These are phyloP conservation scores for Hypomyces rosellus DNA, from an alignment of 2,329 filamentous ascomycete species.

Conservation along the genomic window DNA sequence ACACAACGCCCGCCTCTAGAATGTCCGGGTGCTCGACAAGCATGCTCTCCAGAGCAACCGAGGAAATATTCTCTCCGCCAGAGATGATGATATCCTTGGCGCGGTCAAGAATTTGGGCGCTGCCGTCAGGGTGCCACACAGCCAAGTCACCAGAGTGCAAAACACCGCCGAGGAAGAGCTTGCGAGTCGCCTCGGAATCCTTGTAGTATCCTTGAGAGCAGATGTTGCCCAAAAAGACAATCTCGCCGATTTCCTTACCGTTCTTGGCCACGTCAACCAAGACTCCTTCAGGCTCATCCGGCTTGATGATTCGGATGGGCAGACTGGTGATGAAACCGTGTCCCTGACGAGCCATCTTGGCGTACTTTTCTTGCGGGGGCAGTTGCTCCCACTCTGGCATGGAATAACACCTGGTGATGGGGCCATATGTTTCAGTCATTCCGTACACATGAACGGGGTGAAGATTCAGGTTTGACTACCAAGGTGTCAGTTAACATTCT, in stretches of 20 bases:
- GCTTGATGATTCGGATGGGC: conserved; percentile 75
- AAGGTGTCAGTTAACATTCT: background rate
- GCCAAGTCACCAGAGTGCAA: conserved; percentile 88
- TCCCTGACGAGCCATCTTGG: conserved; percentile 87
- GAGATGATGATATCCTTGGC: conserved; percentile 99
- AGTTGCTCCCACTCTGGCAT: conserved; percentile 79
- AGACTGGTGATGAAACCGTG: conserved; percentile 83
- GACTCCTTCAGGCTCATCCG: conserved; percentile 59
- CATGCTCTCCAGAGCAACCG: conserved; percentile 85
- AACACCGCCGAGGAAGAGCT: conserved; percentile 81
- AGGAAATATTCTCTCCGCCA: conserved; percentile 95
- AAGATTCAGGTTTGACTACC: conserved; percentile 60
- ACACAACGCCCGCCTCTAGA: conserved; percentile 86
- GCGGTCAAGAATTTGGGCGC: conserved; percentile 85
- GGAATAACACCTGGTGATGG: conserved; percentile 88
- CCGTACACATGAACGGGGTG: conserved; percentile 92
- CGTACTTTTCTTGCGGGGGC: conserved; percentile 69
- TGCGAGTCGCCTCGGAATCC: conserved; percentile 75
- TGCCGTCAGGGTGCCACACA: conserved; percentile 86
- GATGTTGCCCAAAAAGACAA: conserved; percentile 86
- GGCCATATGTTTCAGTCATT: conserved; percentile 82
- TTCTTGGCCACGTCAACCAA: conserved; percentile 42
- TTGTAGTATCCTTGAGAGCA: conserved; percentile 90
- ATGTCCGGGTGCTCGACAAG: conserved; percentile 82
- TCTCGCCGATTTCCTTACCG: conserved; percentile 46